Conservation (phyloP, 2,329 filamentous ascomycete genomes). For the Mycosphaerella arachidis region DNA sequence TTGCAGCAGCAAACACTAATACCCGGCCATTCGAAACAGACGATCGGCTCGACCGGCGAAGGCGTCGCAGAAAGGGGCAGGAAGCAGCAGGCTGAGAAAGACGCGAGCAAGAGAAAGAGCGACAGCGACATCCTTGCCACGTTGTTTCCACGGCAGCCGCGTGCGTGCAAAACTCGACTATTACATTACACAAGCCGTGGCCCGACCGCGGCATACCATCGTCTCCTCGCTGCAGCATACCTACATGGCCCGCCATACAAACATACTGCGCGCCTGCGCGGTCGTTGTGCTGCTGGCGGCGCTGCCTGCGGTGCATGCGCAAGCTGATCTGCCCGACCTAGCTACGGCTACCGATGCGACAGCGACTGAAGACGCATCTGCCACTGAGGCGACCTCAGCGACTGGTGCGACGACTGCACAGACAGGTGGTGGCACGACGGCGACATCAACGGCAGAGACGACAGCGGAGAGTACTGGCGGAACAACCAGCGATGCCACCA, state of each 20-base stretch:
- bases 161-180: not conserved
- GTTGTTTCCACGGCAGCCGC: not conserved
- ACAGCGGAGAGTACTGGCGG: not conserved
- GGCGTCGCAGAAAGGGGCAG: not conserved
- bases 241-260: slow-evolving; percentile 6
- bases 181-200: not conserved
- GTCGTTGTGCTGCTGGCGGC: slow-evolving; percentile 24
- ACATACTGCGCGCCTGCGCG: slow-evolving; percentile 17
- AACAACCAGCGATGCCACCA: slow-evolving; percentile 3
- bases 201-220: not conserved
- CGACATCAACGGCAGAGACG: not conserved
- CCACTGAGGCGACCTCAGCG: slow-evolving; percentile 15
- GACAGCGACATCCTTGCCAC: not conserved
- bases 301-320: slow-evolving; percentile 19
- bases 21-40: not conserved
- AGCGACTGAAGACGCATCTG: slow-evolving; percentile 10
- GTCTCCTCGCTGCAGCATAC: not conserved
- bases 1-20: not conserved
- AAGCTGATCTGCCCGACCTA: slow-evolving; percentile 29
- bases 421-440: slow-evolving; percentile 1
- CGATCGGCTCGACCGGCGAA: not conserved
- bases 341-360: slow-evolving; percentile 22
- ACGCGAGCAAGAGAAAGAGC: not conserved
- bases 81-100: slow-evolving; percentile 2
- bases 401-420: slow-evolving; percentile 13